Evolutionary conservation across 441 rosid species (phyloP).

Genomic region (Dalechampia spathulata): DNA sequence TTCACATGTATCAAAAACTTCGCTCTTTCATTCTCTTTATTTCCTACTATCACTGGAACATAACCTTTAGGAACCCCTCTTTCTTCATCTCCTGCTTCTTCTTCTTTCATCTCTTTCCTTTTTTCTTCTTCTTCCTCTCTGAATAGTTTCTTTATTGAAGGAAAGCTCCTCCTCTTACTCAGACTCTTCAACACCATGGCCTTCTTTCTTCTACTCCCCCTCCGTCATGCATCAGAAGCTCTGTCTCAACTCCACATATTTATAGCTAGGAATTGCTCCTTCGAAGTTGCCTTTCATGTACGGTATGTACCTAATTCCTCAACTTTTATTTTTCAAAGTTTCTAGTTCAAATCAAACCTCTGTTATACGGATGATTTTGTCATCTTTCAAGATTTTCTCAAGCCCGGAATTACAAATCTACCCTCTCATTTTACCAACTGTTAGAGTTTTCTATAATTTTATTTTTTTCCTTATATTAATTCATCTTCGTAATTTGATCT

Average conservation of each 20-base stretch:
- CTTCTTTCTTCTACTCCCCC: background rate
- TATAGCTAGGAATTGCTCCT: background rate
- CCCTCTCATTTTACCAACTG: no score
- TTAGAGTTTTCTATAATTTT: no score
- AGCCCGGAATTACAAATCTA: no score
- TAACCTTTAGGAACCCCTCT: conserved; percentile 17
- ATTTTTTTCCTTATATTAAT: no score
- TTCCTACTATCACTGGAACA: conserved; percentile 21
- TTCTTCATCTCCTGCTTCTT: no score
- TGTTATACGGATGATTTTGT: no score
- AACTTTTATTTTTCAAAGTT: no score
- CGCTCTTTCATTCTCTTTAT: conserved; percentile 3
- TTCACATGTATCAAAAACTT: conserved; percentile 21
- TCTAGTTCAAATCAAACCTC: no score
- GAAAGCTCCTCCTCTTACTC: background rate
- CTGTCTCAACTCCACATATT: background rate
- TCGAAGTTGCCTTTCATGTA: background rate
- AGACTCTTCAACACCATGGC: background rate
- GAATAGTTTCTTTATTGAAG: background rate
- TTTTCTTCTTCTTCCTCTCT: background rate
- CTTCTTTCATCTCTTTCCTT: no score
- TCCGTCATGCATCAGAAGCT: background rate
- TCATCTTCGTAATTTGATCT: no score
- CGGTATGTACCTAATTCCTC: background rate
- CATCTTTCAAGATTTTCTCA: no score